Base-by-base conservation (phyloP, 2,329 filamentous ascomycete species). In the Lachnellula cervina region DNA sequence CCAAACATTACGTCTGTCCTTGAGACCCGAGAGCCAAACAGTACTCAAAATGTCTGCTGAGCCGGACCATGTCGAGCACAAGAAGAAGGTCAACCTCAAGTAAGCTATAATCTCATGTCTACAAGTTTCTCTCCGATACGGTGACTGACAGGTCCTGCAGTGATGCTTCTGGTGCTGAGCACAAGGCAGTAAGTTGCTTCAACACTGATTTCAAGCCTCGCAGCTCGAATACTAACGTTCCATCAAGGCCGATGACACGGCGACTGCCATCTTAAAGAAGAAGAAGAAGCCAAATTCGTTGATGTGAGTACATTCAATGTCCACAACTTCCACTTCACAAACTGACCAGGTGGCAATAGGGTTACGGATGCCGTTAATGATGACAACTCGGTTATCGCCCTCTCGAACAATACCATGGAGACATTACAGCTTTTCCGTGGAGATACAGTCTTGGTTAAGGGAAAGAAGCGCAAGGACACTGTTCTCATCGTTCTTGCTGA, bases 231-330 rank as follows among this genome's bases (percentile, higher is more conserved):
- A 67, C 71, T 74, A 66, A 78, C 70, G 57, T 58, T 34, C 43
- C 32, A 45, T 62, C 57, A 69, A 95, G 86, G 86, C 90, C 69
- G 89, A 97, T 73, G 94, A 96, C 72, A 90, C 87, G 60, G 85
- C 94, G 52, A 99, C 94, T 46, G 94, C 94, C 66, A 99, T 99
- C 68, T 84, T 99, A 70, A 97, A 97, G 81, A 97, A 97, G 84
- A 99, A 99, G 88, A 99, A 99, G 92, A 99, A 99, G 90, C 92
- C 92, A 68, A 99, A 99, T 78, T 95, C 93, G 71, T 78, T 99
- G 74, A 96, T 99, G 91, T 96, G 81, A 74, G 87, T 74, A 66
- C 38, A 62, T 59, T 47, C 43, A 35, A 50, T 47, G 19, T 25
- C 3, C 35, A 34, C 13, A 58, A 61, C 58, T 58, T 72, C 42